Conservation (phyloP, 164 flowering plant genomes). For the Tetracentron sinense region DNA sequence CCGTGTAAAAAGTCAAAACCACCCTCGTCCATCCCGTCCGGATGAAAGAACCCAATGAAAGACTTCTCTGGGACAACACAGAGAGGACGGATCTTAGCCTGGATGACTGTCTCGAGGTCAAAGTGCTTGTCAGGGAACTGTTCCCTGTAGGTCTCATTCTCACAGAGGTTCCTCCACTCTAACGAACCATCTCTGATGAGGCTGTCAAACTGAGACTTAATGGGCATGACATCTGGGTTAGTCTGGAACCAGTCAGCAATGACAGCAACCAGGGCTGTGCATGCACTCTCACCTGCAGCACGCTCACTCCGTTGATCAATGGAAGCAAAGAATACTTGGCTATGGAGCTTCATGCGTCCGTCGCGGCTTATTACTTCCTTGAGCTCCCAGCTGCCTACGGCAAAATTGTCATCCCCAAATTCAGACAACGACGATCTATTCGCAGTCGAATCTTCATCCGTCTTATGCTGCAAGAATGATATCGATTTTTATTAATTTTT, state of each 20-base stretch:
- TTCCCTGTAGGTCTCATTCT: conserved; percentile 60
- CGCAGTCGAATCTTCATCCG: conserved; percentile 62
- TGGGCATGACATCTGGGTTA: conserved; percentile 67
- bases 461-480: conserved; percentile 48
- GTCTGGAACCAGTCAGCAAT: conserved; percentile 92
- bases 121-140: conserved; percentile 92
- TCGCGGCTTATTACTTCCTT: conserved; percentile 89
- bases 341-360: conserved; percentile 75
- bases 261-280: conserved; percentile 93
- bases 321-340: conserved; percentile 86
- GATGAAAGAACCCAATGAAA: conserved; percentile 88
- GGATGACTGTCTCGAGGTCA: conserved; percentile 90
- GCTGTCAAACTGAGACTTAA: conserved; percentile 84
- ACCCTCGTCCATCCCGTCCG: conserved; percentile 75
- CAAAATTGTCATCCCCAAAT: conserved; percentile 95
- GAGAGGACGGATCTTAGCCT: conserved; percentile 75
- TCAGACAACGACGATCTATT: conserved; percentile 75
- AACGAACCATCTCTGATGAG: conserved; percentile 88
- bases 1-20: conserved; percentile 57
- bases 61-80: conserved; percentile 67
- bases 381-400: conserved; percentile 86
- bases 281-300: conserved; percentile 98
- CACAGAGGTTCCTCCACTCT: conserved; percentile 94
- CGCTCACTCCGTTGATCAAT: conserved; percentile 93
- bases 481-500: conserved; percentile 11